Percentiles rank a stretch among this genome's conserved stretches.
phyloP scores from a whole-genome alignment of 441 rosid genomes.

The Euphorbia corollata region DNA sequence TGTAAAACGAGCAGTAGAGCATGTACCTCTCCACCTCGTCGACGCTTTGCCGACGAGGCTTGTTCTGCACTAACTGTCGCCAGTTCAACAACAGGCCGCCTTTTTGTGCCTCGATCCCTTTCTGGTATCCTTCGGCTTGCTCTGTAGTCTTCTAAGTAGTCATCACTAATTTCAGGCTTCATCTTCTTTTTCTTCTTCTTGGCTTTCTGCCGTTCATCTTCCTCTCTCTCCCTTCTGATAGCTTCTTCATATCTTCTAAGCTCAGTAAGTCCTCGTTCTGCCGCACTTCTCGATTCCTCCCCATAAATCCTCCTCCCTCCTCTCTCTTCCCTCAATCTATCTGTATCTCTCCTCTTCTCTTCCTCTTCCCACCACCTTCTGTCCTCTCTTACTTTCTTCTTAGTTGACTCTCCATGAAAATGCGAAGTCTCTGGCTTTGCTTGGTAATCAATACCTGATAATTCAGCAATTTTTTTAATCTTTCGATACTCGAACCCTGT shows the following conservation, averaged over 20 bases:
- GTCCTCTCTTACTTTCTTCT: conserved; percentile 56
- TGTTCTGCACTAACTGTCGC: conserved; percentile 44
- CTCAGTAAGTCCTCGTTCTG: too few relatives aligned
- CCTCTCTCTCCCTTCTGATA: conserved; percentile 72
- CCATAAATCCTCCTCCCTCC: too few relatives aligned
- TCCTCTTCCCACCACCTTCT: conserved; percentile 78
- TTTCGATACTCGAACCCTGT: conserved; percentile 58
- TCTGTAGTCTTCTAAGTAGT: conserved; percentile 54
- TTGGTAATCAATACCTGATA: conserved; percentile 56
- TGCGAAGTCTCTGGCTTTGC: conserved; percentile 36
- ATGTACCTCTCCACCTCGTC: conserved; percentile 90
- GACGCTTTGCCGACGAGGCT: conserved; percentile 70
- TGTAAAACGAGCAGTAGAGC: conserved; percentile 12
- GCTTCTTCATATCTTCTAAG: conserved; percentile 49
- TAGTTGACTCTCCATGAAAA: conserved; percentile 40
- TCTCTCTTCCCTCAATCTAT: too few relatives aligned
- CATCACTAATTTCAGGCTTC: conserved; percentile 48
- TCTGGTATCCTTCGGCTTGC: conserved; percentile 53
- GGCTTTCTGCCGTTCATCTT: conserved; percentile 73
- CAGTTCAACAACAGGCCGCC: conserved; percentile 46
- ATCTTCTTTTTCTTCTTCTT: conserved; percentile 72
- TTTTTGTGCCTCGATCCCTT: conserved; percentile 61
- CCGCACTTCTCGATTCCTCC: too few relatives aligned
- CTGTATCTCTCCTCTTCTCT: conserved; percentile 53
- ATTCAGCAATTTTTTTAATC: conserved; percentile 74